A percentile compares a stretch with the other conserved stretches of the same genome.
These are phyloP conservation scores for Podospora didyma DNA, from an alignment of 495 filamentous ascomycete genomes.

Conservation along the genomic window DNA sequence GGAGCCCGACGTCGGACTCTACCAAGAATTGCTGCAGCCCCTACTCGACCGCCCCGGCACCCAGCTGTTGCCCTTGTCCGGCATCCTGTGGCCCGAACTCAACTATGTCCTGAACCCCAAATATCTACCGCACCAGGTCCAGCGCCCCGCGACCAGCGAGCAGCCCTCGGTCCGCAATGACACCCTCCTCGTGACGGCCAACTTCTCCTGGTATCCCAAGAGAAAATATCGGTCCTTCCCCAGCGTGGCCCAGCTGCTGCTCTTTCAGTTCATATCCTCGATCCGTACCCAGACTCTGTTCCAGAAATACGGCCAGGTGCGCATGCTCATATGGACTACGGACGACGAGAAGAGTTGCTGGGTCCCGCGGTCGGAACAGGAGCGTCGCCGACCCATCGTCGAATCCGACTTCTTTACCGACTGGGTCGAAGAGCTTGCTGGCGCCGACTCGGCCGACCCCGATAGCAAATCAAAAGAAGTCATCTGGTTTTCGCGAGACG, in stretches of 20 bases:
- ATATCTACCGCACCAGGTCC: slow-evolving; percentile 48
- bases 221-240: slow-evolving; percentile 29
- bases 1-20: slow-evolving; percentile 55
- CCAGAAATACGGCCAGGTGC: slow-evolving; percentile 62
- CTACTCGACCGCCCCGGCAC: slow-evolving; percentile 57
- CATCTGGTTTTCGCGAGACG: neutral
- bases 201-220: slow-evolving; percentile 43
- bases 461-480: neutral
- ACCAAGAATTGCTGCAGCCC: slow-evolving; percentile 55
- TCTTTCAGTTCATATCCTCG: slow-evolving; percentile 45
- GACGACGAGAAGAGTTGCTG: slow-evolving; percentile 48
- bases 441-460: slow-evolving; percentile 15
- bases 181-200: slow-evolving; percentile 63
- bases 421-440: slow-evolving; percentile 42
- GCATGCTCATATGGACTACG: slow-evolving; percentile 62
- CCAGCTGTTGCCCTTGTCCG: slow-evolving; percentile 45
- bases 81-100: slow-evolving; percentile 47
- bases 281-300: slow-evolving; percentile 43
- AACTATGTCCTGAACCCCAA: slow-evolving; percentile 41
- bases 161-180: slow-evolving; percentile 54
- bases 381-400: slow-evolving; percentile 50
- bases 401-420: slow-evolving; percentile 53
- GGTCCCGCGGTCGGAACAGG: slow-evolving; percentile 48
- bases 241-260: slow-evolving; percentile 38
- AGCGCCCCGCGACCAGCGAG: slow-evolving; percentile 15